Evolutionary conservation across 768 basidiomycete species (phyloP), one percentile per base, ranked within the genome.

Genomic region (Kwoniella botswanensis): DNA sequence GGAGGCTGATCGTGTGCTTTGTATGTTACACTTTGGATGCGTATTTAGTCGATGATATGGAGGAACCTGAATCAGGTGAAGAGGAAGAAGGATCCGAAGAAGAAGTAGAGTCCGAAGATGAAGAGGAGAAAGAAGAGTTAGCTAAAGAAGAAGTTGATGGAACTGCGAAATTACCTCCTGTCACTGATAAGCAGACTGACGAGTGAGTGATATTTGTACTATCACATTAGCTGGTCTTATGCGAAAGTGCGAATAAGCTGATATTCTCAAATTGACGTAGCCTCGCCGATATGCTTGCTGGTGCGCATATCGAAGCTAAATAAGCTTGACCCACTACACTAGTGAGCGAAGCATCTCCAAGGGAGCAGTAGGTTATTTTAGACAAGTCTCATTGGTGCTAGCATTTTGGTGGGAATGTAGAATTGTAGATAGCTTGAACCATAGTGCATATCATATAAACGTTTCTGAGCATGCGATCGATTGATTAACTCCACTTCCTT

Each of bases 11-110:
- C 3, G 26, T 26, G 2, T 4, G 3, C 26, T 26, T 26, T 26
- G 26, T 26, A 26, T 4, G 26, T 26, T 26, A 4, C 26, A 26
- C 26, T 26, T 21, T 22, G 55, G 24, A 17, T 35, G 26, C 12
- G 4, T 58, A 1, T 21, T 5, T 56, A 82, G 82, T 86, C 22
- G 86, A 95, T 76, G 94, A 95, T 13, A 87, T 89, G 68, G 91
- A 93, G 7, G 84, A 90, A 9, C 85, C 88, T 0, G 86, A 88
- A 2, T 76, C 74, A n/a, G 77, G 73, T 2, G 78, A 79, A 7
- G 84, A 90, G 6, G 86, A 89, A 0, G 86, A 87, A 1, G 91
- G 75, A 22, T 79, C 76, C 46, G 80, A 79, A n/a, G 79, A 78
- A 42, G 80, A 70, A 1, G 76, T 73, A n/a, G 75, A 74, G 3